phyloP scores from a whole-genome alignment of 2,329 filamentous ascomycete species.

The Talaromyces funiculosus region DNA sequence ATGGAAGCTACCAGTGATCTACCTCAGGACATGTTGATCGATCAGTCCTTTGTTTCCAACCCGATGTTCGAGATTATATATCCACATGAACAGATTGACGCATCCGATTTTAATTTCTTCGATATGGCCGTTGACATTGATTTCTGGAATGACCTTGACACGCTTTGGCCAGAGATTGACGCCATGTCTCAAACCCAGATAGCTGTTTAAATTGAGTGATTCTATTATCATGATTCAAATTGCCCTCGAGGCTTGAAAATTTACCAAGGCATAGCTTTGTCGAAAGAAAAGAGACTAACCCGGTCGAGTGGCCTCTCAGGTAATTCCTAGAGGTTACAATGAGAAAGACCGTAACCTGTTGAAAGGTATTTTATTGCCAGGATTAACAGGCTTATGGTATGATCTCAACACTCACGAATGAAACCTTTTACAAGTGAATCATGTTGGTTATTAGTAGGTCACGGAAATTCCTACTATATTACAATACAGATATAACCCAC shows the following conservation, averaged over 20 bases:
- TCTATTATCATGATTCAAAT: neutral
- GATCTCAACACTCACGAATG: neutral
- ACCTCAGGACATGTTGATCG: neutral
- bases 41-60: neutral
- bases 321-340: neutral
- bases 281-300: neutral
- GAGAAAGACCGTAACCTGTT: neutral
- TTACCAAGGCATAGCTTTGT: neutral
- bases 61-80: neutral
- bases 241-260: neutral
- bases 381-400: neutral
- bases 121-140: constrained; percentile 17
- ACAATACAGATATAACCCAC: neutral
- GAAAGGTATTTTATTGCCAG: too few relatives aligned
- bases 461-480: neutral
- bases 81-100: neutral
- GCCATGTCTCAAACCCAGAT: neutral
- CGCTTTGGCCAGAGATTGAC: constrained; percentile 15
- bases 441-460: neutral
- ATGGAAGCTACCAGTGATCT: neutral
- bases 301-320: neutral
- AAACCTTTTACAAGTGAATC: neutral
- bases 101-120: constrained; percentile 9
- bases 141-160: constrained; percentile 16
- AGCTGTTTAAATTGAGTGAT: neutral